These are phyloP conservation scores for Petasospora fabianii DNA, from an alignment of 1,139 yeast species.

Conservation along the genomic window DNA sequence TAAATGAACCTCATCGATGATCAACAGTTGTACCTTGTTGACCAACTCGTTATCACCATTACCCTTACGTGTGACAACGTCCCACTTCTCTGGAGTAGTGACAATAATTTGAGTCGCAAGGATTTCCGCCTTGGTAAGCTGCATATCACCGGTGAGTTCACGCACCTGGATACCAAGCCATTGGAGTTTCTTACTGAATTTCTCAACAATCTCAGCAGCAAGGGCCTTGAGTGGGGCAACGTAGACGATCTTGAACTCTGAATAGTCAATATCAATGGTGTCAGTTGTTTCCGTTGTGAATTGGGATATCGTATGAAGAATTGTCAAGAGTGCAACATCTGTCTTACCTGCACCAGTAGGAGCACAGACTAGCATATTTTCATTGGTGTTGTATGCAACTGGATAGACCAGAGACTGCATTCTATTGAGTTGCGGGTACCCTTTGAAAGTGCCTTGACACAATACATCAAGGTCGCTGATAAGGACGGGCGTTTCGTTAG, in stretches of 20 bases:
- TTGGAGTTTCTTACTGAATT: constrained; percentile 69
- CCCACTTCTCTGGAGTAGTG: constrained; percentile 99
- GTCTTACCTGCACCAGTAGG: constrained; percentile 99
- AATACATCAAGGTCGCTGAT: constrained; percentile 65
- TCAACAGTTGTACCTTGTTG: constrained; percentile 75
- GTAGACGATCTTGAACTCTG: constrained; percentile 85
- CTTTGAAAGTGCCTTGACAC: constrained; percentile 81
- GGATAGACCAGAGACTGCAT: constrained; percentile 93
- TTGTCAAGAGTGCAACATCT: constrained; percentile 86
- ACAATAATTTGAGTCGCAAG: constrained; percentile 85
- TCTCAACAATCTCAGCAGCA: constrained; percentile 96
- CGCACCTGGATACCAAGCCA: constrained; percentile 86
- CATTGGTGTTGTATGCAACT: constrained; percentile 88
- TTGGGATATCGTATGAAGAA: constrained; percentile 78
- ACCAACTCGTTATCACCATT: constrained; percentile 82
- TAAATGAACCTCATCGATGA: constrained; percentile 95
- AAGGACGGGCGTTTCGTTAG: constrained; percentile 53
- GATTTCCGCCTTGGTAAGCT: constrained; percentile 79
- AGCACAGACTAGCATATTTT: constrained; percentile 95
- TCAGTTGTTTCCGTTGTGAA: constrained; percentile 43
- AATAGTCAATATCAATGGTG: constrained; percentile 64
- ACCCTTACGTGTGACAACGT: constrained; percentile 88
- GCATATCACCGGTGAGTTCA: constrained; percentile 97
- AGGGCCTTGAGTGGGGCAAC: constrained; percentile 96
- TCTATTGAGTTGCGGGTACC: constrained; percentile 73